Conservation (phyloP, 345 rosid species). For the Populus simonii region DNA sequence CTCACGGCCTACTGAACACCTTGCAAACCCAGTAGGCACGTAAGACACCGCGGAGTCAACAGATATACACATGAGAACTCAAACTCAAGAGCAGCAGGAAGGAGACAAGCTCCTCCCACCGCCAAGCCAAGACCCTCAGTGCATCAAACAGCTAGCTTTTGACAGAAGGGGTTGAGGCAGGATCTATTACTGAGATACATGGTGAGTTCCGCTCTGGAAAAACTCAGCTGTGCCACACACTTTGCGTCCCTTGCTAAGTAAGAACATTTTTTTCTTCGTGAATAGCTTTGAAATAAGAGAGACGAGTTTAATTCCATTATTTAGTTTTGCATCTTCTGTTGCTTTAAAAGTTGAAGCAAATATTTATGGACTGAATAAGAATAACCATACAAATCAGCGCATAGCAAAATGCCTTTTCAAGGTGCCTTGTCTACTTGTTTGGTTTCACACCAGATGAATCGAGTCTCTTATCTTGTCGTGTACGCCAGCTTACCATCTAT, state of each 20-base stretch:
- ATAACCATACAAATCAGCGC: no score
- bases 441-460: not conserved
- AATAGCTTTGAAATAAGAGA: not conserved
- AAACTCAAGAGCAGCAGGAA: no score
- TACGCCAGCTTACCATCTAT: not conserved
- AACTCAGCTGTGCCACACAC: slow-evolving; percentile 95
- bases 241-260: slow-evolving; percentile 96
- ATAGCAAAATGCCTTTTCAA: not conserved
- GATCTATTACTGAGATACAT: slow-evolving; percentile 89
- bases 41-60: no score
- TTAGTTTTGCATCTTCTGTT: not conserved
- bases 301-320: not conserved
- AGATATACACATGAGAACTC: no score
- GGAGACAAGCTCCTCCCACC: no score
- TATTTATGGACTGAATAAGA: no score
- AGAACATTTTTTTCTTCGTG: slow-evolving; percentile 16
- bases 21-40: no score
- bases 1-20: no score
- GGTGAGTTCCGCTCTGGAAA: slow-evolving; percentile 97
- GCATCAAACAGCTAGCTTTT: slow-evolving; percentile 15
- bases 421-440: not conserved
- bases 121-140: no score
- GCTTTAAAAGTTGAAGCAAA: not conserved
- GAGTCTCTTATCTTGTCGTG: not conserved
- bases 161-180: slow-evolving; percentile 90